phyloP scores from a whole-genome alignment of 2,329 filamentous ascomycete genomes.

The Trichoderma koningiopsis region DNA sequence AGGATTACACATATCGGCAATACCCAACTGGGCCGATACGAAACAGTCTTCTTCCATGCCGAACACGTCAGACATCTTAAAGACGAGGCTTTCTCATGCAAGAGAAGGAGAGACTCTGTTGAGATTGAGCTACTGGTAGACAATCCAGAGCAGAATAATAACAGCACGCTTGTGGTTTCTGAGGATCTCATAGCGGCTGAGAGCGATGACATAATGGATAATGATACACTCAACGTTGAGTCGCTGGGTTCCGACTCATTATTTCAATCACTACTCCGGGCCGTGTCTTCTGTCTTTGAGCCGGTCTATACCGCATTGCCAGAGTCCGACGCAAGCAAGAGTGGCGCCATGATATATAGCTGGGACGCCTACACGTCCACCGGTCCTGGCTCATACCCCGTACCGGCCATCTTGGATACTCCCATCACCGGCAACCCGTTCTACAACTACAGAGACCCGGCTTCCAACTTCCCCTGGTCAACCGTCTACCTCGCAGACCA shows the following conservation, averaged over 20 bases:
- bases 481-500: slow-evolving; percentile 71
- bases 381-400: slow-evolving; percentile 64
- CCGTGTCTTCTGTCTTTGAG: slow-evolving; percentile 50
- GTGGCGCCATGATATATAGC: slow-evolving; percentile 48
- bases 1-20: slow-evolving; percentile 80
- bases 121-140: slow-evolving; percentile 67
- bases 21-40: slow-evolving; percentile 80
- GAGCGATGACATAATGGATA: background rate
- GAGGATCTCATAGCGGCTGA: background rate
- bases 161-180: slow-evolving; percentile 14
- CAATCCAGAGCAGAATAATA: slow-evolving; percentile 28
- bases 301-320: slow-evolving; percentile 37
- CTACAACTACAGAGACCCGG: slow-evolving; percentile 43
- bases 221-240: slow-evolving; percentile 20
- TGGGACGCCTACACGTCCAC: slow-evolving; percentile 57
- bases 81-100: slow-evolving; percentile 81
- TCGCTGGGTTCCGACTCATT: slow-evolving; percentile 43
- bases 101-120: slow-evolving; percentile 71
- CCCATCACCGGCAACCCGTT: slow-evolving; percentile 46
- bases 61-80: slow-evolving; percentile 74
- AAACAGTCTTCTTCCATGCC: slow-evolving; percentile 78
- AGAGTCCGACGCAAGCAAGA: slow-evolving; percentile 34
- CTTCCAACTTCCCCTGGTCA: slow-evolving; percentile 63
- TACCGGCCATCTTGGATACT: slow-evolving; percentile 66
- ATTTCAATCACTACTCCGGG: slow-evolving; percentile 50